Conservation (phyloP, 805 yeast species). For the Cyberlindnera lachancei region DNA sequence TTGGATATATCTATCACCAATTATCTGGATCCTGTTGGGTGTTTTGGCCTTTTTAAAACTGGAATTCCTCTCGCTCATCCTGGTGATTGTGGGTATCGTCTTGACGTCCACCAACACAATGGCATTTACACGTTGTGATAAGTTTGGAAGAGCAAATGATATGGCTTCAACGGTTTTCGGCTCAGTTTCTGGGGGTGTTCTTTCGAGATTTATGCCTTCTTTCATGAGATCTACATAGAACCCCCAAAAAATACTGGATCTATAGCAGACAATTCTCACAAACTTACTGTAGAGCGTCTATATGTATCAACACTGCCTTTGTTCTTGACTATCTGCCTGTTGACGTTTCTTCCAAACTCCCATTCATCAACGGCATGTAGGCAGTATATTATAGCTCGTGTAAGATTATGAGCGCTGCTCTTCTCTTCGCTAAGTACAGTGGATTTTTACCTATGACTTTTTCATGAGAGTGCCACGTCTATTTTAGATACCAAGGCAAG, state of each 20-base stretch:
- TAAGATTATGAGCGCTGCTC: no score
- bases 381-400: no score
- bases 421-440: no score
- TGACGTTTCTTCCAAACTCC: no score
- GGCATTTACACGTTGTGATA: conserved; percentile 90
- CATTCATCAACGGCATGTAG: no score
- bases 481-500: no score
- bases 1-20: conserved; percentile 67
- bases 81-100: conserved; percentile 60
- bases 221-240: conserved; percentile 10
- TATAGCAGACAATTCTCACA: no score
- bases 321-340: no score
- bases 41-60: conserved; percentile 72
- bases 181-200: conserved; percentile 38
- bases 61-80: conserved; percentile 56
- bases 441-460: no score
- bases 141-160: conserved; percentile 77
- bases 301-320: no score
- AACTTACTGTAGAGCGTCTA: no score
- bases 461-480: no score
- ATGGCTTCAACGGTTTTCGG: conserved; percentile 54
- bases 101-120: conserved; percentile 76
- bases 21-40: conserved; percentile 67
- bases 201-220: conserved; percentile 37
- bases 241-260: neutral